Evolutionary conservation across 306 rosid species (phyloP), one percentile per base, ranked within the genome.

Genomic region (Datisca glomerata): DNA sequence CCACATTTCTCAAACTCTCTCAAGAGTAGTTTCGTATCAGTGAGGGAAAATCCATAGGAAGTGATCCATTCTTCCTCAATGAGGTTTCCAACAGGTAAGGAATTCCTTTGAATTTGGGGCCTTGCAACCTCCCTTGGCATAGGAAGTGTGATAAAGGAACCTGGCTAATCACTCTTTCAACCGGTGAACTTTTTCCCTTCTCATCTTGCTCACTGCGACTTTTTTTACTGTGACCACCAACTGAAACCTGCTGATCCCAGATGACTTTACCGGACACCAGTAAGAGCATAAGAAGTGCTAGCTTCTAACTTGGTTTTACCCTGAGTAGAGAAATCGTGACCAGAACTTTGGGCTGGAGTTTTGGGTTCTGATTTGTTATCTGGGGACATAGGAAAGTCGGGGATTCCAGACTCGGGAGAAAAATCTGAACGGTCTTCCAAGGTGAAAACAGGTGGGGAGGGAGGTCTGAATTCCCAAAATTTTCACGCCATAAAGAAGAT

Each of bases 1-100:
- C 98, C 98, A 54, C 98, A 89, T 67, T 80, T 89, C 66, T 89
- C 95, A 56, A 89, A 84, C 66, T 89, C 98, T 67, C 98, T 69
- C 68, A 89, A 71, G 20, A 89, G 84, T 63, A 73, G 54, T 45
- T 84, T 89, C 20, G 93, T 84, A 41, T 89, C 91, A 43, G 79
- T 73, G 14, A 91, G 86, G 49, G 93, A 77, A 67, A 89, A 84
- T 41, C 97, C 95, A 32, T 80, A 84, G 50, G 84, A 86, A 27
- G 96, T 91, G 24, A 91, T 74, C 98, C 98, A 91, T 69, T 91
- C 98, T 58, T 80, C 98, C 63, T 80, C 96, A 3, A 77, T 68
- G 61, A 73, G 70, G 65, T 73, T 73, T 43, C 81, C 85, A 3
- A 78, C 61, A 23, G 93, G 81, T 49, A 78, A 53, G 24, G 77